These are phyloP conservation scores for Lippia alba DNA, from an alignment of 305 asterid species.

Conservation along the genomic window DNA sequence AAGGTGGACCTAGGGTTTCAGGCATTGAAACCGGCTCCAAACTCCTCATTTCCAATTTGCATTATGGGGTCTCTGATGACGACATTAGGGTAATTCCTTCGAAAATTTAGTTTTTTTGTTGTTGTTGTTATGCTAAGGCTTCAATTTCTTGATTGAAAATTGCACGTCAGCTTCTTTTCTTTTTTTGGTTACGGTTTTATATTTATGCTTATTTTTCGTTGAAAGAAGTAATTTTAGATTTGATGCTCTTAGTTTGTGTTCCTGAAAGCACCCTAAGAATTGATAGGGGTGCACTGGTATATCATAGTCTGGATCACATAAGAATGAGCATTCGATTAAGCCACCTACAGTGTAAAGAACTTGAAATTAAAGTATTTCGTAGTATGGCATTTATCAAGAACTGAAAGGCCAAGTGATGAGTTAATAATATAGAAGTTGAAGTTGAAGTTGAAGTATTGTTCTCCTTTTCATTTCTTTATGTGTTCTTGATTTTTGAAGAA, in stretches of 20 bases:
- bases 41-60: slow-evolving; percentile 57
- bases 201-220: background rate
- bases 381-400: too few relatives aligned
- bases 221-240: background rate
- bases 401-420: too few relatives aligned
- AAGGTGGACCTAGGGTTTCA: slow-evolving; percentile 13
- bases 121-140: slow-evolving; percentile 13
- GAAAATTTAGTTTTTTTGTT: background rate
- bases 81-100: slow-evolving; percentile 48
- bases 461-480: background rate
- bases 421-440: too few relatives aligned
- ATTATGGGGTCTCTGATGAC: slow-evolving; percentile 41
- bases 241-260: background rate
- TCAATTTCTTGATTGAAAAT: slow-evolving; percentile 1
- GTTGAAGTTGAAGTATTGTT: too few relatives aligned
- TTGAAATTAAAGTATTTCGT: too few relatives aligned
- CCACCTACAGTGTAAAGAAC: too few relatives aligned
- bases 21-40: slow-evolving; percentile 38
- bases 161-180: background rate
- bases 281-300: too few relatives aligned
- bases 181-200: background rate
- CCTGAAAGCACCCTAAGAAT: too few relatives aligned
- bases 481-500: background rate
- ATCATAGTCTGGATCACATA: too few relatives aligned
- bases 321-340: too few relatives aligned